Evolutionary conservation across 495 filamentous ascomycete species (phyloP).

Genomic region (Aspergillus incahuasiensis): DNA sequence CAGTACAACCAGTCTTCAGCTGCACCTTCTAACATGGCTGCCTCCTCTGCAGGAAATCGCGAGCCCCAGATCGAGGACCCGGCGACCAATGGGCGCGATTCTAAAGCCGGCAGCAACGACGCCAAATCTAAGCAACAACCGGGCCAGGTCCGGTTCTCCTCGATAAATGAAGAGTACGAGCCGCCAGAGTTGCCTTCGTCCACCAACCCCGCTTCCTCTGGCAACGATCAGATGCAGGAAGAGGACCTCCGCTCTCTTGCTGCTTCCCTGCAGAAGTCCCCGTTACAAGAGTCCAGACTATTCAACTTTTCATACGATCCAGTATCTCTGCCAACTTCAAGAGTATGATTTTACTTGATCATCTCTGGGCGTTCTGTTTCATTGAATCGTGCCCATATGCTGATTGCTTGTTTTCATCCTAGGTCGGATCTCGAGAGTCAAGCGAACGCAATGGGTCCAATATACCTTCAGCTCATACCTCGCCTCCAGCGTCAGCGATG

Average conservation of each 20-base stretch:
- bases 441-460: conserved; percentile 41
- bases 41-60: conserved; percentile 17
- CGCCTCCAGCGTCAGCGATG: conserved; percentile 56
- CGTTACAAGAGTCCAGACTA: conserved; percentile 75
- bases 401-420: conserved; percentile 15
- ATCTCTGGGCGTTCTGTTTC: background rate
- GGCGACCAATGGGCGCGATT: conserved; percentile 21
- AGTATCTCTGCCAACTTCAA: conserved; percentile 77
- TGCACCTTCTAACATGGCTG: conserved; percentile 19
- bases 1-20: conserved; percentile 7
- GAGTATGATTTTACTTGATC: conserved; percentile 53
- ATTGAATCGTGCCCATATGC: conserved; percentile 5
- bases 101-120: conserved; percentile 28
- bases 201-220: conserved; percentile 29
- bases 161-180: conserved; percentile 73
- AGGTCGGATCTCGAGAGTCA: conserved; percentile 48
- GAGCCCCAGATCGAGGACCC: conserved; percentile 22
- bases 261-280: conserved; percentile 63
- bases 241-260: conserved; percentile 69
- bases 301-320: conserved; percentile 83
- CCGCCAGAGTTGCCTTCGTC: conserved; percentile 40
- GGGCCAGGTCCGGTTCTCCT: conserved; percentile 72
- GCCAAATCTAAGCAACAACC: conserved; percentile 32
- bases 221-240: conserved; percentile 39
- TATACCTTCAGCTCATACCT: conserved; percentile 39